Percentiles rank a stretch among this genome's conserved stretches.
Conservation (phyloP, 73 alveolate genomes). For the Diophrys sp. region DNA sequence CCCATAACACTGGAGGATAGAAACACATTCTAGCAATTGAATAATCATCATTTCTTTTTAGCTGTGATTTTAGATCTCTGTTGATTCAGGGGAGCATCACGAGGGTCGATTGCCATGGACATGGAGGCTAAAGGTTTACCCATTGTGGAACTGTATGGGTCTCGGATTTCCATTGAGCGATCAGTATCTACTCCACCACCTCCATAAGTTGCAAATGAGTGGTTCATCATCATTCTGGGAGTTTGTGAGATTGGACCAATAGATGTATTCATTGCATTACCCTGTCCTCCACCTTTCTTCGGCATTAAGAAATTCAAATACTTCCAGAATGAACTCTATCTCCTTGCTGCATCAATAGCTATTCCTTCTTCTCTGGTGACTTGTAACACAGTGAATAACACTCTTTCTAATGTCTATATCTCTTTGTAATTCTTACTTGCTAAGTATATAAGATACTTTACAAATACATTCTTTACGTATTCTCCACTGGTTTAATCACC, state of each 20-base stretch:
- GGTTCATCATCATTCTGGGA: not conserved
- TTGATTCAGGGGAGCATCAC: not conserved
- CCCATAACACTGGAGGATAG: not conserved
- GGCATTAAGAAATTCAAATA: not conserved
- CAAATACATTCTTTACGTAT: slow-evolving; percentile 51
- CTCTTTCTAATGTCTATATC: slow-evolving; percentile 42
- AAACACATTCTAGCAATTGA: not conserved
- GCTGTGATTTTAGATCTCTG: not conserved
- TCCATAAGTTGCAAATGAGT: not conserved
- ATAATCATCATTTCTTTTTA: not conserved
- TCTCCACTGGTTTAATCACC: slow-evolving; percentile 19
- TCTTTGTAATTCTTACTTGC: slow-evolving; percentile 56
- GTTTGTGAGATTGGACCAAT: not conserved
- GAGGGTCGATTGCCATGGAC: not conserved
- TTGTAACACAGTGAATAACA: slow-evolving; percentile 36
- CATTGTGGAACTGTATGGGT: not conserved
- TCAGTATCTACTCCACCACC: not conserved
- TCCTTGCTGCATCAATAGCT: slow-evolving; percentile 29
- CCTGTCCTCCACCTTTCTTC: not conserved
- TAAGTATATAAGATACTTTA: slow-evolving; percentile 44
- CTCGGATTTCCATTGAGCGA: not conserved
- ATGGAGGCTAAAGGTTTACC: not conserved
- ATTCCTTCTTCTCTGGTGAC: slow-evolving; percentile 23
- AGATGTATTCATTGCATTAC: no score
- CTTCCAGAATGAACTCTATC: slow-evolving; percentile 48